phyloP scores from a whole-genome alignment of 305 asterid genomes.

The Andrographis paniculata region DNA sequence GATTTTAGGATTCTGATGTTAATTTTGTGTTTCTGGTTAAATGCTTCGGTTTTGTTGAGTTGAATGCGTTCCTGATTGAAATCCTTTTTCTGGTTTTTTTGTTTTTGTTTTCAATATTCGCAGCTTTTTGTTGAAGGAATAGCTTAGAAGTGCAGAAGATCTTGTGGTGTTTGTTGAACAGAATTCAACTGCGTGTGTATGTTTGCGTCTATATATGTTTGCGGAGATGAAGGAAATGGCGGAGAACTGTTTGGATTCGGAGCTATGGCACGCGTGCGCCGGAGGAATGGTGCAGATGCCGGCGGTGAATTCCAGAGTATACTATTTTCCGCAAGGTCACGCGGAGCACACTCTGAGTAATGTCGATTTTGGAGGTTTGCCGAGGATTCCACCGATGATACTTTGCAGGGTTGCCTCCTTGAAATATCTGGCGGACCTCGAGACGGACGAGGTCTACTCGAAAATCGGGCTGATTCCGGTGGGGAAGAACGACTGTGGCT shows the following conservation, averaged over 20 bases:
- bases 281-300: constrained; percentile 90
- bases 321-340: constrained; percentile 82
- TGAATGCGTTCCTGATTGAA: constrained; percentile 14
- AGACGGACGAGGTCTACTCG: constrained; percentile 57
- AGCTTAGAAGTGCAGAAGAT: constrained; percentile 8
- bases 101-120: constrained; percentile 5
- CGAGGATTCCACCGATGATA: constrained; percentile 52
- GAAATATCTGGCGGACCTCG: constrained; percentile 58
- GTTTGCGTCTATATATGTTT: no score
- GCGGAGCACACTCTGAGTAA: constrained; percentile 59
- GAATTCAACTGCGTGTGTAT: no score
- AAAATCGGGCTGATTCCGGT: constrained; percentile 43
- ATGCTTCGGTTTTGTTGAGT: background rate
- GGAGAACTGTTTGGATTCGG: constrained; percentile 57
- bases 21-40: background rate
- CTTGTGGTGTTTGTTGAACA: constrained; percentile 4
- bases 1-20: background rate
- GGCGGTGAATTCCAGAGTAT: constrained; percentile 53
- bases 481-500: constrained; percentile 27
- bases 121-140: constrained; percentile 11
- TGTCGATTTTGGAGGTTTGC: constrained; percentile 66
- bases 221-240: constrained; percentile 42
- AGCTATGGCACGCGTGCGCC: constrained; percentile 91
- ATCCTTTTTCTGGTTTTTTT: no score
- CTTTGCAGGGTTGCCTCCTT: constrained; percentile 67